Base-by-base conservation (phyloP, 129 eudicot species). In the Saposhnikovia divaricata region DNA sequence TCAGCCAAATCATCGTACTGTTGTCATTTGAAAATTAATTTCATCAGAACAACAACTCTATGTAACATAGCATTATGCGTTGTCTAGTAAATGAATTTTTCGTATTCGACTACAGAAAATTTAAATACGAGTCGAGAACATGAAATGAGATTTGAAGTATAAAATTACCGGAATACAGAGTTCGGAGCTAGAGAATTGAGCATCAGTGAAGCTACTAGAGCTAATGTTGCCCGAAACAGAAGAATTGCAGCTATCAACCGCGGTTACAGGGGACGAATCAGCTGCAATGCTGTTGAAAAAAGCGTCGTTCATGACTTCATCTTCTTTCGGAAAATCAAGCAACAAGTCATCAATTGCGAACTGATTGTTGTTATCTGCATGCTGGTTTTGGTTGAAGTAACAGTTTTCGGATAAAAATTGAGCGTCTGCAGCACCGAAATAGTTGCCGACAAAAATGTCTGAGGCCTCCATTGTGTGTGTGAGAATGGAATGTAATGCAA, bases 1-100 rank as follows among this genome's bases (percentile, higher is more conserved):
- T 95, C 97, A 27, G 96, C 97, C 88, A 95, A 82, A 27, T 92
- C 97, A 79, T 95, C 99, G 77, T 89, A 89, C 97, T 95, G 93
- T 68, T 68, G 10, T 5, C 16, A 68, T 12, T 66, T 31, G 9
- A 68, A 16, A 68, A 31, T 27, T 68, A 68, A 68, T 14, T 1
- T 13, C 6, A 63, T 63, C 27, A n/a, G 38, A 63, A 63, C 6
- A 63, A 46, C 50, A 10, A 46, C 6, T 40, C 0, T 46, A 46
- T 11, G 50, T 11, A 45, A 45, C 48, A 8, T 45, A 45, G 12
- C 48, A 45, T 45, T 45, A 45, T 45, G 11, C 48, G 48, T 9
- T 7, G 1, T 1, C 14, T 15, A 50, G 55, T 50, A 5, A 16
- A 50, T 48, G 15, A 15, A 15, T 14, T 48, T 11, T 48, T 48